phyloP scores from a whole-genome alignment of 2,329 filamentous ascomycete genomes.

The Thelonectria rubi region DNA sequence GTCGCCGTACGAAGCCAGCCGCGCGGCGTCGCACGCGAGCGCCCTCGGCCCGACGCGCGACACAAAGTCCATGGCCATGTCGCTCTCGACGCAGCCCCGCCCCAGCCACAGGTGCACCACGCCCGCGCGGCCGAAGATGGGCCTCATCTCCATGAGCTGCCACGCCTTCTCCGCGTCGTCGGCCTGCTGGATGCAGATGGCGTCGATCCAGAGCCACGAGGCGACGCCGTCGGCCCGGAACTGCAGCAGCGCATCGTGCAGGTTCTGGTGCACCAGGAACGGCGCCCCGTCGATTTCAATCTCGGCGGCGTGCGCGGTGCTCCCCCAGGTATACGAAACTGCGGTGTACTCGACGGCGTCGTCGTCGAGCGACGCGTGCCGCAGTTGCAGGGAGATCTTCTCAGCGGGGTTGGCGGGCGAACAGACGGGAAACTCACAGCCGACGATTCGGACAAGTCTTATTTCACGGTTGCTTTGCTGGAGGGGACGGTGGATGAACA shows the following conservation, averaged over 20 bases:
- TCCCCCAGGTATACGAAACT: conserved; percentile 37
- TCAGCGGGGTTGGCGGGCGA: not conserved
- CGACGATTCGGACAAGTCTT: not conserved
- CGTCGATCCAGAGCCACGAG: conserved; percentile 38
- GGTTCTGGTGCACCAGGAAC: conserved; percentile 17
- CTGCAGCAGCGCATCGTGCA: conserved; percentile 24
- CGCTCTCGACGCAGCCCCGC: not conserved
- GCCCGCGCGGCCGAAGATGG: conserved; percentile 28
- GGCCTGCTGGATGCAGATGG: conserved; percentile 35
- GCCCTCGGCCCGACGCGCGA: conserved; percentile 16
- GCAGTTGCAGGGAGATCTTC: conserved; percentile 22
- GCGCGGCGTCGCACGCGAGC: not conserved
- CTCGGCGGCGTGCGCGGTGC: not conserved
- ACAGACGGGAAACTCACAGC: not conserved
- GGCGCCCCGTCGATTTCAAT: conserved; percentile 15
- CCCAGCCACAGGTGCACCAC: conserved; percentile 36
- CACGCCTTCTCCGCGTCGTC: conserved; percentile 31
- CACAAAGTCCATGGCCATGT: conserved; percentile 24
- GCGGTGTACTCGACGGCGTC: conserved; percentile 23
- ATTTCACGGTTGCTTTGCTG: not conserved
- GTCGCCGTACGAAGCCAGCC: not conserved
- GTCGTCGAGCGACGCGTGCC: conserved; percentile 12
- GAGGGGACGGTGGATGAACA: not conserved
- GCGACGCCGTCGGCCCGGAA: not conserved
- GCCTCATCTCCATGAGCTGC: conserved; percentile 32